Conservation (phyloP, 2,329 filamentous ascomycete genomes). For the Colletotrichum orbiculare region DNA sequence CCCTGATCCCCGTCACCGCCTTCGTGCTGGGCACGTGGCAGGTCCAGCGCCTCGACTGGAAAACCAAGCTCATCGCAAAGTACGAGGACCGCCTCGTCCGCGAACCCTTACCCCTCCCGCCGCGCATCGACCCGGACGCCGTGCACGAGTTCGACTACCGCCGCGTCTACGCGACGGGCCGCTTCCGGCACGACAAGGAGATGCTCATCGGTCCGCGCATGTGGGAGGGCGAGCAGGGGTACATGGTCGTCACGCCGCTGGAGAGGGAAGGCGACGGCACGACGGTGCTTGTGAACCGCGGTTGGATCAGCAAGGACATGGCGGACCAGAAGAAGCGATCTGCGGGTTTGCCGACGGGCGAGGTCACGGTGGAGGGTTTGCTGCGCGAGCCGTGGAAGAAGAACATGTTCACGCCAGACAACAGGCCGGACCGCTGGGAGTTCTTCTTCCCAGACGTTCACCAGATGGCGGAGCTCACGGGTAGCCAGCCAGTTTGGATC, state of each 20-base stretch:
- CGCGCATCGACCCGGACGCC: slow-evolving; percentile 82
- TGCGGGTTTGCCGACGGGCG: slow-evolving; percentile 73
- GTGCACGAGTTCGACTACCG: slow-evolving; percentile 93
- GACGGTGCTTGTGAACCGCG: slow-evolving; percentile 87
- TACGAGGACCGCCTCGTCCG: slow-evolving; percentile 92
- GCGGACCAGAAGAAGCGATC: slow-evolving; percentile 73
- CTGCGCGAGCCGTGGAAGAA: slow-evolving; percentile 93
- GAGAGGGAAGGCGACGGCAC: slow-evolving; percentile 72
- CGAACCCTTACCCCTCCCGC: slow-evolving; percentile 85
- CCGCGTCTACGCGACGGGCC: slow-evolving; percentile 79
- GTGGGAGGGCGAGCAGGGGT: slow-evolving; percentile 90
- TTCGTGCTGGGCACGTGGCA: slow-evolving; percentile 96
- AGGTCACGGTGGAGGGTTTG: slow-evolving; percentile 85
- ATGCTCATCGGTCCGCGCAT: slow-evolving; percentile 95
- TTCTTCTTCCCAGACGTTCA: slow-evolving; percentile 96
- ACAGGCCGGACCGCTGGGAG: slow-evolving; percentile 82
- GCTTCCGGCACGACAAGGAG: slow-evolving; percentile 87
- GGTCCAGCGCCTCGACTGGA: slow-evolving; percentile 92
- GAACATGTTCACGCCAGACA: slow-evolving; percentile 96
- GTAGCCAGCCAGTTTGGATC: slow-evolving; percentile 91
- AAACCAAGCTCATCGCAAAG: slow-evolving; percentile 89
- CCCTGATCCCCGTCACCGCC: slow-evolving; percentile 89
- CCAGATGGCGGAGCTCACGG: slow-evolving; percentile 87
- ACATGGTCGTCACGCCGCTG: slow-evolving; percentile 89
- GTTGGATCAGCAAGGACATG: slow-evolving; percentile 88